Conservation (phyloP, 768 basidiomycete species). For the Boletales sp. region DNA sequence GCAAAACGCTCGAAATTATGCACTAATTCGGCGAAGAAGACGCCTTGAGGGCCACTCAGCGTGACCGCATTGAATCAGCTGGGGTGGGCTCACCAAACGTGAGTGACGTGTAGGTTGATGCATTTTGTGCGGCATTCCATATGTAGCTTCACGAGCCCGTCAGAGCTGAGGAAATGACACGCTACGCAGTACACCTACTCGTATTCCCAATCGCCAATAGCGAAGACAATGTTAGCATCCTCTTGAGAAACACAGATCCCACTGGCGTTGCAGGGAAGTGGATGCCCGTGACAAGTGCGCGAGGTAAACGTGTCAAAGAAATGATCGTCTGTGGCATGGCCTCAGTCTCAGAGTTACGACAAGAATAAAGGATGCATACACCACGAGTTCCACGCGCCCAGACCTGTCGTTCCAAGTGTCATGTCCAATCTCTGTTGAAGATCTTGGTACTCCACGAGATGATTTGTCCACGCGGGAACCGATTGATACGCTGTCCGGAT, state of each 20-base stretch:
- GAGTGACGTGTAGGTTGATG: slow-evolving; percentile 38
- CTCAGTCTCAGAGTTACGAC: background rate
- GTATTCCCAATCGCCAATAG: slow-evolving; percentile 61
- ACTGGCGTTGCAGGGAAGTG: slow-evolving; percentile 41
- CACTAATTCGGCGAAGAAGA: slow-evolving; percentile 43
- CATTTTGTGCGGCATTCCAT: slow-evolving; percentile 45
- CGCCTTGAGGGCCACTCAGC: slow-evolving; percentile 33
- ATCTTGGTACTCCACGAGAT: slow-evolving; percentile 34
- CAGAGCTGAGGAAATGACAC: background rate
- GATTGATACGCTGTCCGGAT: slow-evolving; percentile 41
- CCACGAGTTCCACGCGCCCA: slow-evolving; percentile 45
- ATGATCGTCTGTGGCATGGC: slow-evolving; percentile 30
- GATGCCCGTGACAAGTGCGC: slow-evolving; percentile 39
- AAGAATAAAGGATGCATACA: slow-evolving; percentile 31
- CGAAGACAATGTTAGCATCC: slow-evolving; percentile 50
- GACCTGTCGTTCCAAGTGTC: slow-evolving; percentile 39
- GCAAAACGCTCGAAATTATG: slow-evolving; percentile 37
- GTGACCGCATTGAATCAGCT: background rate
- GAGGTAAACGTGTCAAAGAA: slow-evolving; percentile 53
- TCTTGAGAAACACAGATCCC: slow-evolving; percentile 39
- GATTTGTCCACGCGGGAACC: slow-evolving; percentile 45
- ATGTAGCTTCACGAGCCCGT: slow-evolving; percentile 37
- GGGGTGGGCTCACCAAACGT: slow-evolving; percentile 35
- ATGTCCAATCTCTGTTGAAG: slow-evolving; percentile 37
- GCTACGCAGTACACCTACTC: slow-evolving; percentile 29